phyloP scores from a whole-genome alignment of 2,329 filamentous ascomycete genomes.

The Diaporthe eres region DNA sequence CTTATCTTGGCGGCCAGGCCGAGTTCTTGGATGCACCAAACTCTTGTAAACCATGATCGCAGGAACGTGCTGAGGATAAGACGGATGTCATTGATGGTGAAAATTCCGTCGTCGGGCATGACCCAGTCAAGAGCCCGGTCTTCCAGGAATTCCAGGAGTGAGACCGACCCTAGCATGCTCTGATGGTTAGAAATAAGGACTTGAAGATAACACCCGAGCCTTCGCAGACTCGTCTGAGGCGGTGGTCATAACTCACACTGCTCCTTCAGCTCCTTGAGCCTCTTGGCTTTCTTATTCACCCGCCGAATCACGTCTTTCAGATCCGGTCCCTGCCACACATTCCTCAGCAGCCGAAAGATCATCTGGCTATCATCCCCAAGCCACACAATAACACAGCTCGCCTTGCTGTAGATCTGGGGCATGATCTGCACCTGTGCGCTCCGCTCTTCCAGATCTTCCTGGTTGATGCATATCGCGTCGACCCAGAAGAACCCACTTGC shows the following conservation, averaged over 20 bases:
- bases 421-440: conserved; percentile 36
- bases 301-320: conserved; percentile 10
- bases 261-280: conserved; percentile 13
- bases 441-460: conserved; percentile 26
- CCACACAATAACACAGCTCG: conserved; percentile 28
- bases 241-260: conserved; percentile 8
- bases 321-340: conserved; percentile 1
- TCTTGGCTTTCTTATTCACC: conserved; percentile 21
- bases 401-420: conserved; percentile 33
- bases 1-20: conserved; percentile 23
- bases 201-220: accelerated
- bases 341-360: conserved; percentile 14
- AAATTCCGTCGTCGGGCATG: neutral
- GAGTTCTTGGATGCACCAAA: conserved; percentile 30
- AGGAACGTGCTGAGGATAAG: conserved; percentile 29
- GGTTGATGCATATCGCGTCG: conserved; percentile 35
- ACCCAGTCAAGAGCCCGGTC: conserved; percentile 9
- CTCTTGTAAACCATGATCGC: conserved; percentile 27
- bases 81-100: conserved; percentile 28
- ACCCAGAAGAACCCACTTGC: conserved; percentile 26
- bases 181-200: neutral
- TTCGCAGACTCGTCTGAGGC: neutral
- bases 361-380: conserved; percentile 33
- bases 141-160: conserved; percentile 1
- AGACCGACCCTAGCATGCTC: neutral